Percentiles rank a stretch among this genome's conserved stretches.
phyloP scores from a whole-genome alignment of 257 asterid species.

The Marsdenia floribunda region DNA sequence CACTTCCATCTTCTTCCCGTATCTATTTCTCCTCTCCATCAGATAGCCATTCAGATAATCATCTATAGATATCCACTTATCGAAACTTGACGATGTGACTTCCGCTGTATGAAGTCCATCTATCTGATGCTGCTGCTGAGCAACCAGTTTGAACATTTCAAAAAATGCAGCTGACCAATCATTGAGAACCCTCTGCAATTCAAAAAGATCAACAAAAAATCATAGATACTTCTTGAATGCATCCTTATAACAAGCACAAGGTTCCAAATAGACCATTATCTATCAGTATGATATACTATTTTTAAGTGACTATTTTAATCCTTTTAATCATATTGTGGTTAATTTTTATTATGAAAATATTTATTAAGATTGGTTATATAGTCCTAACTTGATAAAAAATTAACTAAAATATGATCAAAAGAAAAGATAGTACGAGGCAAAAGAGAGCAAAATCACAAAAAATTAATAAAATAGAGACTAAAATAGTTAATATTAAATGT shows the following conservation, averaged over 20 bases:
- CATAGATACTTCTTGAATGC: background rate
- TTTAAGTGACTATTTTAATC: too few relatives aligned
- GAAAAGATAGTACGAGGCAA: too few relatives aligned
- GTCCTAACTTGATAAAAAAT: too few relatives aligned
- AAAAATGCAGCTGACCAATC: conserved; percentile 93
- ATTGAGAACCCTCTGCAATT: conserved; percentile 73
- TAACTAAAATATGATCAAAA: too few relatives aligned
- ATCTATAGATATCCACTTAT: conserved; percentile 75
- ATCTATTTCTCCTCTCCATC: conserved; percentile 76
- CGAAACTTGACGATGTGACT: conserved; percentile 39
- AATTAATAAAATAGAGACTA: too few relatives aligned
- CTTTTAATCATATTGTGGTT: too few relatives aligned
- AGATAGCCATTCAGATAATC: conserved; percentile 82
- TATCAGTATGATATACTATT: too few relatives aligned
- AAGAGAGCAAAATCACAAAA: too few relatives aligned
- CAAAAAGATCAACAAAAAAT: conserved; percentile 12
- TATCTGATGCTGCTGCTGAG: conserved; percentile 34
- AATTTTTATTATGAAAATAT: too few relatives aligned
- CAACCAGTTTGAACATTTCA: conserved; percentile 68
- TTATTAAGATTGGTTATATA: too few relatives aligned
- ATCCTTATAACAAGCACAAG: background rate
- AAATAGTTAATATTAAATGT: too few relatives aligned
- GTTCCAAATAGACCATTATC: background rate
- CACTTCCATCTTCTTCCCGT: conserved; percentile 85
- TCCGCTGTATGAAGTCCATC: conserved; percentile 53